These are phyloP conservation scores for Puccinia novopanici DNA, from an alignment of 1,284 basidiomycete genomes.

Conservation along the genomic window DNA sequence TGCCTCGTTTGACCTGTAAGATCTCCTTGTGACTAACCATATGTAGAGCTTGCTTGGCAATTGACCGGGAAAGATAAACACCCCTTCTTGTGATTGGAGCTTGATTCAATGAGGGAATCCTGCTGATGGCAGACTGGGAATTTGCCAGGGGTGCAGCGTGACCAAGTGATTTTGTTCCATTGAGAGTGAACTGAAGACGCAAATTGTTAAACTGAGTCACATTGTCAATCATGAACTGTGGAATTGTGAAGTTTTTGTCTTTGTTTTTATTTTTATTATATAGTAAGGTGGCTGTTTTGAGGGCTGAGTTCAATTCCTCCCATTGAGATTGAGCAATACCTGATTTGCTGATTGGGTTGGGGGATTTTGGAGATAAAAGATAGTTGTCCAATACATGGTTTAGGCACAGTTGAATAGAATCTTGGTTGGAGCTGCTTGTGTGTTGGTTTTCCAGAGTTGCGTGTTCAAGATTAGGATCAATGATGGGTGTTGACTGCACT, in stretches of 20 bases:
- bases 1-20: not conserved
- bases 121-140: not conserved
- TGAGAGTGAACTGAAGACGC: not conserved
- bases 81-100: not conserved
- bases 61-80: not conserved
- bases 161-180: not conserved
- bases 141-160: not conserved
- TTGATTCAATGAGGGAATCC: not conserved
- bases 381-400: not conserved
- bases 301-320: not conserved
- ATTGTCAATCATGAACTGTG: conserved; percentile 3
- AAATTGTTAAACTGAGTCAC: not conserved
- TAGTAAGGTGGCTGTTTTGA: not conserved
- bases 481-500: not conserved
- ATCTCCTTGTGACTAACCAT: not conserved
- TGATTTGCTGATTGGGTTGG: not conserved
- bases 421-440: not conserved
- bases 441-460: not conserved
- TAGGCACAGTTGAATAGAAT: not conserved
- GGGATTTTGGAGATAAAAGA: not conserved
- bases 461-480: not conserved
- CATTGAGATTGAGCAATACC: not conserved
- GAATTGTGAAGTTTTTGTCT: not conserved
- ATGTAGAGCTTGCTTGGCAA: not conserved
- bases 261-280: not conserved